Percentiles rank a stretch among this genome's conserved stretches.
These are phyloP conservation scores for Sporothrix pallida DNA, from an alignment of 2,329 filamentous ascomycete genomes.

Conservation along the genomic window DNA sequence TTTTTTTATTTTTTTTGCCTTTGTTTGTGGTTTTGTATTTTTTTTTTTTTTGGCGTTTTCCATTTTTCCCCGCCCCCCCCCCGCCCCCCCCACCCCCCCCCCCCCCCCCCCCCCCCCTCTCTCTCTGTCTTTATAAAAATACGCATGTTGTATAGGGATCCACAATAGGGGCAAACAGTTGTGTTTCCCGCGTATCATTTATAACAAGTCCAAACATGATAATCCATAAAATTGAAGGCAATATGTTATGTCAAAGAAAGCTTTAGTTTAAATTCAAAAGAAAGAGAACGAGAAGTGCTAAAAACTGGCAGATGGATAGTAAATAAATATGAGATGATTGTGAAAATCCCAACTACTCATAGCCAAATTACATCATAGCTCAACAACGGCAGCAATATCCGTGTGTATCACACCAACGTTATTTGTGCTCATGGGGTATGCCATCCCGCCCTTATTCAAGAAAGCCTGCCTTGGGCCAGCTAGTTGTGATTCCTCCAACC, in stretches of 20 bases:
- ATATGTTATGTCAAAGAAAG: not conserved
- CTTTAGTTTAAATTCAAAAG: not conserved
- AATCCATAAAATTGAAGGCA: not conserved
- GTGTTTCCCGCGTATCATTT: too few species aligned
- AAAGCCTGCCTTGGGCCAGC: slow-evolving; percentile 26
- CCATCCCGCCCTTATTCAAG: not conserved
- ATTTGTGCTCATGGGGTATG: too few species aligned
- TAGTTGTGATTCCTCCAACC: slow-evolving; percentile 19
- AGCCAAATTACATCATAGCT: not conserved
- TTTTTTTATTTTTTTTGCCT: too few species aligned
- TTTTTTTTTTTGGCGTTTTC: too few species aligned
- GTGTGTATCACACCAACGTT: too few species aligned
- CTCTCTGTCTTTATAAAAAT: not conserved
- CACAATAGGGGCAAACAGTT: too few species aligned
- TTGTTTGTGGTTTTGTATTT: too few species aligned
- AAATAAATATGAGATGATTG: slow-evolving; percentile 14
- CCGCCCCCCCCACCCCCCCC: too few species aligned
- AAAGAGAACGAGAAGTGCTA: not conserved
- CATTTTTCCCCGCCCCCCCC: too few species aligned
- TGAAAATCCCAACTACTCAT: not conserved
- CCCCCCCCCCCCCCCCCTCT: not conserved
- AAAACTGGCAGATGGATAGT: not conserved
- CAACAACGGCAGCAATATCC: not conserved
- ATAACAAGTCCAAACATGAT: too few species aligned
- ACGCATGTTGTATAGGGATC: too few species aligned